Evolutionary conservation across 192 early-diverging fungal species (phyloP).

Genomic region (Gonapodya prolifera): DNA sequence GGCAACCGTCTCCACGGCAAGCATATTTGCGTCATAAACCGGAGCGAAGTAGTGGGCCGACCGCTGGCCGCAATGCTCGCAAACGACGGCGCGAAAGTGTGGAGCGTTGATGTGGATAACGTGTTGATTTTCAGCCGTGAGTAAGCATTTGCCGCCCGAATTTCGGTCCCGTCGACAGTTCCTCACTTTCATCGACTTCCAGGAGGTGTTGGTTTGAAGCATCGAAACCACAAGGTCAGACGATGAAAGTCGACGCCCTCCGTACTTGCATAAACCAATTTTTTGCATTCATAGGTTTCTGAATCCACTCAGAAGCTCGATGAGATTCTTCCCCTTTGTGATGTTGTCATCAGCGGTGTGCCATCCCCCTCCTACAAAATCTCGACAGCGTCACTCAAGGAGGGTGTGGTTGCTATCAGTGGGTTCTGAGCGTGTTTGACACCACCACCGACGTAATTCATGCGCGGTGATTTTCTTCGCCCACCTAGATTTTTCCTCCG

Average conservation of each 20-base stretch:
- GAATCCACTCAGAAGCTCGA: constrained; percentile 60
- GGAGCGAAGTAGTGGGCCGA: constrained; percentile 93
- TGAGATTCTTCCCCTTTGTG: constrained; percentile 71
- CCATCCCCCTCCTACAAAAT: constrained; percentile 80
- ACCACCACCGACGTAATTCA: not conserved
- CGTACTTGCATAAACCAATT: constrained; percentile 3
- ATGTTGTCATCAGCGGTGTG: constrained; percentile 98
- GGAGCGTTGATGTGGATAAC: constrained; percentile 84
- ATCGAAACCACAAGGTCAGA: constrained; percentile 49
- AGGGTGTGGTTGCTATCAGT: constrained; percentile 84
- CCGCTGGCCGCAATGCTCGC: constrained; percentile 93
- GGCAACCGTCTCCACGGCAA: constrained; percentile 92
- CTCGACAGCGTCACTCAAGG: constrained; percentile 71
- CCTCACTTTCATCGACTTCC: constrained; percentile 4
- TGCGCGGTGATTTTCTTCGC: not conserved
- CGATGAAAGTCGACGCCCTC: not conserved
- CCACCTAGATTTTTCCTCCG: constrained; percentile 69
- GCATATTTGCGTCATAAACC: constrained; percentile 86
- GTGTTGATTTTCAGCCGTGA: constrained; percentile 52
- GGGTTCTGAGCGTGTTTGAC: not conserved
- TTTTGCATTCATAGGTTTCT: constrained; percentile 31
- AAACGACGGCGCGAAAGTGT: constrained; percentile 97
- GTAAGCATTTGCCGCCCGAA: constrained; percentile 27
- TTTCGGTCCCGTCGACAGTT: not conserved
- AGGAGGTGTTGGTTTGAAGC: constrained; percentile 49